Conservation (phyloP, 2,329 filamentous ascomycete genomes). For the Cryphonectria radicalis region DNA sequence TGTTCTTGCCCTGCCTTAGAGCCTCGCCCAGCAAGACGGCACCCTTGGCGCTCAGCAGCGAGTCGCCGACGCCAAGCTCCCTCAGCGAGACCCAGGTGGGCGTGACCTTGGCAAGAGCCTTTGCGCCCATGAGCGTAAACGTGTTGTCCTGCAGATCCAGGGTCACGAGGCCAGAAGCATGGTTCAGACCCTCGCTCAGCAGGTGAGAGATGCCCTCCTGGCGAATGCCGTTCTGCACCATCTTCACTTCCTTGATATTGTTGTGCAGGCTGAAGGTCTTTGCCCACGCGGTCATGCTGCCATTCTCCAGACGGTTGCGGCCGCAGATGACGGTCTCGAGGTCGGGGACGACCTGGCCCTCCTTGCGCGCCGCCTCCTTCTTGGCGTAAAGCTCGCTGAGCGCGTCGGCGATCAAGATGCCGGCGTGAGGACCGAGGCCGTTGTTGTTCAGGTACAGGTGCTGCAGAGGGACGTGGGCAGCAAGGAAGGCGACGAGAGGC, state of each 20-base stretch:
- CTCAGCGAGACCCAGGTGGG: conserved; percentile 74
- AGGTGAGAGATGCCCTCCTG: conserved; percentile 88
- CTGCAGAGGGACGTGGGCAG: conserved; percentile 84
- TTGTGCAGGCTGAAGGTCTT: conserved; percentile 82
- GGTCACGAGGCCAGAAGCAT: conserved; percentile 70
- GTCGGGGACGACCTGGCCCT: conserved; percentile 73
- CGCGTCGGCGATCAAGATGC: conserved; percentile 85
- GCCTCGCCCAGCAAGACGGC: conserved; percentile 73
- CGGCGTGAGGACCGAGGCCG: conserved; percentile 89
- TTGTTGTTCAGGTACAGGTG: conserved; percentile 99
- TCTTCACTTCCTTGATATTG: conserved; percentile 84
- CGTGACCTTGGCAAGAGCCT: conserved; percentile 75
- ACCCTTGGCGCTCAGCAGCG: conserved; percentile 78
- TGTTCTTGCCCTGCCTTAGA: conserved; percentile 75
- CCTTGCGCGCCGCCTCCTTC: conserved; percentile 77
- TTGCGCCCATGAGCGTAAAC: conserved; percentile 81
- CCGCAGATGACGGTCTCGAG: conserved; percentile 98
- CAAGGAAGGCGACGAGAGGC: conserved; percentile 89
- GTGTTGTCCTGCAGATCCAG: conserved; percentile 98
- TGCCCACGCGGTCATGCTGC: conserved; percentile 95
- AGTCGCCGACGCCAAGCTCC: conserved; percentile 90
- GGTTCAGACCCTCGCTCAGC: conserved; percentile 75
- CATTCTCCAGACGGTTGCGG: conserved; percentile 92
- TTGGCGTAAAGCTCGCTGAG: conserved; percentile 80
- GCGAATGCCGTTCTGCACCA: conserved; percentile 98